Base-by-base conservation (phyloP, 768 basidiomycete genomes). In the Chlorophyllum brunneum region DNA sequence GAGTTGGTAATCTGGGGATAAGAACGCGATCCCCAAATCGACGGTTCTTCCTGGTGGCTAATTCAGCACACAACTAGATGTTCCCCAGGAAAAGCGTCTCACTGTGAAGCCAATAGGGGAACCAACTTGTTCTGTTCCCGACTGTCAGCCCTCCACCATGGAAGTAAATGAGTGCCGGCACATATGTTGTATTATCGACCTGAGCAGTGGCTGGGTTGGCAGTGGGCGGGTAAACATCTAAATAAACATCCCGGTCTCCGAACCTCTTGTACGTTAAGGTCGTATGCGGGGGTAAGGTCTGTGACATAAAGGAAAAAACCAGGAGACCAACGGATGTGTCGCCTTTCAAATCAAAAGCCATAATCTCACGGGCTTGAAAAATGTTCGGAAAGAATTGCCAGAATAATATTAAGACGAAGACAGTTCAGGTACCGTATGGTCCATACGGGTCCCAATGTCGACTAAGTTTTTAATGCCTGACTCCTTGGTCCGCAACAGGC, bases 31-130 rank as follows among this genome's bases (percentile, higher is more conserved):
- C 22, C 81, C 83, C n/a, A 68, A 64, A 1, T 61, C 64, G 23
- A 67, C 65, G 5, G 76, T 65, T 11, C 82, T 76, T 51, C 67
- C 82, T 86, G 56, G 18, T 9, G 30, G 30, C 42, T 6, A 9
- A 38, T 27, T 38, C 2, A 26, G 13, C 9, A 20, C 7, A 10
- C 20, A 33, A 29, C 23, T 8, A 4, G 11, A 13, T 18, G 20
- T 13, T 30, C 36, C 27, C 37, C 2, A 31, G 7, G 3, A 16
- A 7, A 29, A 23, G 26, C 5, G 16, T 63, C 67, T 63, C 49
- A 85, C 85, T 72, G 42, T 75, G 64, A 22, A 87, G 65, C 86
- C 86, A 88, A n/a, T 47, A 55, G 2, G 85, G 85, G 61, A 85
- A 80, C 82, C 83, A 86, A 59, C 77, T 80, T 27, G 60, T 62